A percentile compares a stretch with the other conserved stretches of the same genome.
Evolutionary conservation across 208 protist genomes (phyloP).

Genomic region (Entamoeba moshkovskii): DNA sequence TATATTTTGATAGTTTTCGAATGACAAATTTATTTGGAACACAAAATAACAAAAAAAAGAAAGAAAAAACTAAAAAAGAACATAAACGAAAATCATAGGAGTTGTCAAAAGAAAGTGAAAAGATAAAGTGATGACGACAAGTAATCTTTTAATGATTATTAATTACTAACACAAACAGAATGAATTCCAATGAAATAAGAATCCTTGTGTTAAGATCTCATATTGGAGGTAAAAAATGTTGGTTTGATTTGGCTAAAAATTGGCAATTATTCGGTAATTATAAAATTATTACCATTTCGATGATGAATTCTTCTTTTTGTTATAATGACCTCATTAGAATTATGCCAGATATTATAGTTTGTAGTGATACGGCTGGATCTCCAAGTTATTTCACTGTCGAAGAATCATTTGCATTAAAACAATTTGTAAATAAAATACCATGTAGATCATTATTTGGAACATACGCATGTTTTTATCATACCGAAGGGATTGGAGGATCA

Average conservation of each 20-base stretch:
- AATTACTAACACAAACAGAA: too few relatives aligned
- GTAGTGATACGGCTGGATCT: neutral
- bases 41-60: too few relatives aligned
- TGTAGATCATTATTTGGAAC: neutral
- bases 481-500: neutral
- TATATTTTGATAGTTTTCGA: too few relatives aligned
- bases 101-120: too few relatives aligned
- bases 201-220: neutral
- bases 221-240: neutral
- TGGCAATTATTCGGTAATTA: neutral
- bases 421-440: neutral
- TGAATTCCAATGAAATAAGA: neutral
- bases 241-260: neutral
- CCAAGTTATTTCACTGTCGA: neutral
- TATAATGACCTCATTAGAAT: neutral
- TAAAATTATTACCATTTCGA: neutral
- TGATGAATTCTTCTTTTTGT: neutral
- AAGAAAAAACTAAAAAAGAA: too few relatives aligned
- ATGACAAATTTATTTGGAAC: too few relatives aligned
- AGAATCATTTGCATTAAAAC: neutral
- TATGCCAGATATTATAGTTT: neutral
- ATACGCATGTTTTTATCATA: slow-evolving; percentile 1
- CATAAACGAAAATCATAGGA: too few relatives aligned
- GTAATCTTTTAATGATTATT: too few relatives aligned
- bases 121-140: too few relatives aligned